Evolutionary conservation across 148 eudicot species (phyloP).

Genomic region (Drosera capensis): DNA sequence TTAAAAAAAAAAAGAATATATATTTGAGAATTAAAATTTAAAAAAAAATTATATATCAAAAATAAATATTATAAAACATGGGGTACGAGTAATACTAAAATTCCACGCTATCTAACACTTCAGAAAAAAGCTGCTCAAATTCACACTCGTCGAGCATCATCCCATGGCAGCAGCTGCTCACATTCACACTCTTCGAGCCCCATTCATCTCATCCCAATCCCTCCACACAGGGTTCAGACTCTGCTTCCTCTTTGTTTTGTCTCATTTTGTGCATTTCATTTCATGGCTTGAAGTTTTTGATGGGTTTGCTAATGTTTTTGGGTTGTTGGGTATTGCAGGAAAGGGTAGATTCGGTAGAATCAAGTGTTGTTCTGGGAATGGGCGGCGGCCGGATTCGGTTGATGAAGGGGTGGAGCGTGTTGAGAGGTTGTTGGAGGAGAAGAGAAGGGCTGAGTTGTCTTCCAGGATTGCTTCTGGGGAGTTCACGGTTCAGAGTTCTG

Average conservation of each 20-base stretch:
- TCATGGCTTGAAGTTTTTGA: not conserved
- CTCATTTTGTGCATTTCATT: not conserved
- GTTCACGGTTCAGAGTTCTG: slow-evolving; percentile 58
- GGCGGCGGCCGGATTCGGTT: slow-evolving; percentile 30
- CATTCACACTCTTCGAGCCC: slow-evolving; percentile 23
- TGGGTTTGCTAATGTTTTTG: slow-evolving; percentile 3
- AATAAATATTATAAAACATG: too few species aligned
- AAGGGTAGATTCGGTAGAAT: slow-evolving; percentile 17
- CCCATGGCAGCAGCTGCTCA: too few species aligned
- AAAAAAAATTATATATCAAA: too few species aligned
- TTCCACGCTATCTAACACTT: too few species aligned
- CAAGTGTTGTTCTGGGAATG: slow-evolving; percentile 47
- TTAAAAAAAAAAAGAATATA: too few species aligned
- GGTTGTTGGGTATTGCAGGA: slow-evolving; percentile 17
- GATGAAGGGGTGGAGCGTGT: slow-evolving; percentile 27
- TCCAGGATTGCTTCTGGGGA: slow-evolving; percentile 84
- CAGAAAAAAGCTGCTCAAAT: too few species aligned
- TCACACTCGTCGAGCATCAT: too few species aligned
- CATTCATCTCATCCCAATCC: slow-evolving; percentile 19
- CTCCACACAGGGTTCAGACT: slow-evolving; percentile 4
- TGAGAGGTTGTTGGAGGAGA: slow-evolving; percentile 41
- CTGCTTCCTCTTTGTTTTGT: slow-evolving; percentile 1
- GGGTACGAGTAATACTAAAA: too few species aligned
- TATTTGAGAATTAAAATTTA: too few species aligned
- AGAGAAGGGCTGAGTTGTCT: slow-evolving; percentile 57